Base-by-base conservation (phyloP, 2,329 filamentous ascomycete genomes). In the Stemphylium beticola region DNA sequence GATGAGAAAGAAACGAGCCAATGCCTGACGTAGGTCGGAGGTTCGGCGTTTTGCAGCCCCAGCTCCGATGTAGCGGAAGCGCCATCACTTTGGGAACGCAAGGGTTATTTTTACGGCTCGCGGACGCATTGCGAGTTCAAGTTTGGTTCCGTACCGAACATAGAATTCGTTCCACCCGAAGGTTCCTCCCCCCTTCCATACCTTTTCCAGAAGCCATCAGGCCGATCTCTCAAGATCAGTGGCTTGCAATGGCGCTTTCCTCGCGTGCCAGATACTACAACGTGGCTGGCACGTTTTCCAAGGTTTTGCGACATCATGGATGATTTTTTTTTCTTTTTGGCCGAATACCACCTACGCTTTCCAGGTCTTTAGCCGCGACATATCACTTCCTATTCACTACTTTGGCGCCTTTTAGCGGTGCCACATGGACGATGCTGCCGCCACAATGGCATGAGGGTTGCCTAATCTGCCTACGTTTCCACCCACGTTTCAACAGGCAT, bases 1-100 rank as follows among this genome's bases (percentile, higher is more conserved):
- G 79, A 78, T 85, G 67, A 79, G 84, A 73, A 78, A 83, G 80
- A 79, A 85, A 79, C 70, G 73, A 66, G 71, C 69, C 57, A 71
- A 62, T 67, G 62, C 62, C 44, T 66, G 58, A 60, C 57, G 60
- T 57, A 48, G 58, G 62, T 43, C 49, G 41, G 40, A 43, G 49
- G 46, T 60, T 58, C 58, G 39, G 39, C 37, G 46, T 39, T 32
- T 50, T 61, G 46, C 34, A 40, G 33, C 34, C 11, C 49, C 38
- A 48, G n/a, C 17, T 45, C 32, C 42, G 24, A 44, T 34, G 33
- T 44, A 26, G 31, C 32, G 39, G 50, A 62, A 49, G 55, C 58
- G 56, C 53, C 55, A 50, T 58, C 36, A 29, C 26, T 29, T 29
- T 29, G 26, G 26, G 26, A 24, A 24, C 22, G 9, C 26, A 29